A percentile compares a stretch with the other conserved stretches of the same genome.
Evolutionary conservation across 2,329 filamentous ascomycete species (phyloP).

Genomic region (Trichoderma lentiforme): DNA sequence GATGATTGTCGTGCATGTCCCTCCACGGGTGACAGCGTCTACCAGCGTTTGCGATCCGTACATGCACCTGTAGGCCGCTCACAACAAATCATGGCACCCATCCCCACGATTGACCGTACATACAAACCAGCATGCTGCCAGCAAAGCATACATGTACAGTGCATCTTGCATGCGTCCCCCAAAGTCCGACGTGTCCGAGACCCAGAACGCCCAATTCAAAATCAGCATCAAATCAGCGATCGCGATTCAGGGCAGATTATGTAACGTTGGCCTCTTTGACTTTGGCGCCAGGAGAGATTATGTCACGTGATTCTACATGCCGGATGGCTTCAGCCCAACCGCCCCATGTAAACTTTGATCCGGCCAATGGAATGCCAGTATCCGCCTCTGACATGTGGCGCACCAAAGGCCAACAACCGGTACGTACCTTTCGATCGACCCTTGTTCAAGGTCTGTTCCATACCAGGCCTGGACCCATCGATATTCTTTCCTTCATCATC

Average conservation of each 20-base stretch:
- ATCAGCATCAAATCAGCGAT: neutral
- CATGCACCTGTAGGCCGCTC: neutral
- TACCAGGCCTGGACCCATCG: neutral
- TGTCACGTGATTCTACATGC: constrained; percentile 9
- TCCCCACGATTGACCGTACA: neutral
- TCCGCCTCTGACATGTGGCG: constrained; percentile 14
- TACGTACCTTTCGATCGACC: constrained; percentile 2
- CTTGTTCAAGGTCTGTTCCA: neutral
- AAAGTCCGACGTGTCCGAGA: constrained; percentile 12
- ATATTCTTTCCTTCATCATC: constrained; percentile 16
- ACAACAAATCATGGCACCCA: neutral
- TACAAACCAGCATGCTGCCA: constrained; percentile 7
- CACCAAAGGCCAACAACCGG: neutral
- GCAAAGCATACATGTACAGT: constrained; percentile 10
- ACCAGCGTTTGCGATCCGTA: neutral
- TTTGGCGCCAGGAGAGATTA: neutral
- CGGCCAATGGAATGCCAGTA: constrained; percentile 1
- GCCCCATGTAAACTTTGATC: constrained; percentile 13
- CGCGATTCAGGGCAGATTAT: neutral
- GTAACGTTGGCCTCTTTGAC: neutral
- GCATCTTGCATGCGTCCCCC: neutral
- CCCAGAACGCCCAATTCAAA: neutral
- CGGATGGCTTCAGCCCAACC: constrained; percentile 13
- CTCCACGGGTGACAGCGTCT: neutral
- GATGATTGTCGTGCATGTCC: neutral